Evolutionary conservation across 2,329 filamentous ascomycete species (phyloP).

Genomic region (Verticillium isaacii): DNA sequence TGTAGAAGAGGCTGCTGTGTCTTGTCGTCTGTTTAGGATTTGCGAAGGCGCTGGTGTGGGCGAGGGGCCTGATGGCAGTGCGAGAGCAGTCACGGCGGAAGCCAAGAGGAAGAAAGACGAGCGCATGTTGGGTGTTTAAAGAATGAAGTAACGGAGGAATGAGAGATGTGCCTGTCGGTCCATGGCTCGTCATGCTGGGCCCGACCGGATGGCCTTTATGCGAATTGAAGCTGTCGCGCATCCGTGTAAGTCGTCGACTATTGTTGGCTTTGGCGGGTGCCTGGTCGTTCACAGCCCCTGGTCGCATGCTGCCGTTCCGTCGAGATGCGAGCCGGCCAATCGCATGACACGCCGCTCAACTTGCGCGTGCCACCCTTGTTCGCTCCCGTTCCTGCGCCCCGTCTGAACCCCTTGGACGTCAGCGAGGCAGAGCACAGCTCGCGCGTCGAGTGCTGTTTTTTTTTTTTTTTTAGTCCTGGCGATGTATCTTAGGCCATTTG

Average conservation of each 20-base stretch:
- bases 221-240: neutral
- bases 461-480: too few species aligned
- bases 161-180: neutral
- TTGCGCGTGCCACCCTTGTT: neutral
- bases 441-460: too few species aligned
- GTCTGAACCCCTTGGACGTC: too few species aligned
- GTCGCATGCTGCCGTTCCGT: neutral
- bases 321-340: neutral
- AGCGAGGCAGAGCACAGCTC: too few species aligned
- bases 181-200: neutral
- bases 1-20: neutral
- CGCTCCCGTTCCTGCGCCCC: neutral
- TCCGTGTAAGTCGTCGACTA: neutral
- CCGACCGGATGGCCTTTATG: neutral
- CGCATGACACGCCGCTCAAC: neutral
- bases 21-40: neutral
- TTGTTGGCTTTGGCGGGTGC: neutral
- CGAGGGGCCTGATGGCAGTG: neutral
- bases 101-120: neutral
- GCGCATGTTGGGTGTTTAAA: neutral
- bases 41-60: conserved; percentile 1
- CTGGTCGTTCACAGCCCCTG: neutral
- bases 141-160: neutral
- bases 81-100: neutral
- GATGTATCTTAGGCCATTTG: too few species aligned